These are phyloP conservation scores for Acer negundo DNA, from an alignment of 345 rosid genomes.

Conservation along the genomic window DNA sequence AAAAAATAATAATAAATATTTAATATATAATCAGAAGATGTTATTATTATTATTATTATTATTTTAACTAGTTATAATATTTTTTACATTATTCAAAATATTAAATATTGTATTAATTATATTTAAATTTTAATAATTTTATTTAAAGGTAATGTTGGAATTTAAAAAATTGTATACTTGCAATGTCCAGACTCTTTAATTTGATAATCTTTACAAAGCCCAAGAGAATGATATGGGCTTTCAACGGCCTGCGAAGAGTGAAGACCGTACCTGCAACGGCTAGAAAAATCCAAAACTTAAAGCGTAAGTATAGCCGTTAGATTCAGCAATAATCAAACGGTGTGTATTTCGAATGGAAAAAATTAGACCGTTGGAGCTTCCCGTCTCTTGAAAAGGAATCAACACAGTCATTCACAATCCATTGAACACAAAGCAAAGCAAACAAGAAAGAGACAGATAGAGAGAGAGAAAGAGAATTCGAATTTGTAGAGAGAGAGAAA, in stretches of 20 bases:
- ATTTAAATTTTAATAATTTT: too few species aligned
- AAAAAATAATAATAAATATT: too few species aligned
- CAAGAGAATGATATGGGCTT: not conserved
- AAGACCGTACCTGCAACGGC: conserved; percentile 38
- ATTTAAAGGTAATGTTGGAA: too few species aligned
- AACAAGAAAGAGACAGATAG: conserved; percentile 3
- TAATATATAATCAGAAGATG: too few species aligned
- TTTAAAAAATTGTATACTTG: too few species aligned
- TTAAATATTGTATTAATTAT: too few species aligned
- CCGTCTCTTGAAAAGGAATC: conserved; percentile 18
- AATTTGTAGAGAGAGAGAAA: not conserved
- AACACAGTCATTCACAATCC: not conserved
- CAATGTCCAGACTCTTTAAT: too few species aligned
- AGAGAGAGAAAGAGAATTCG: not conserved
- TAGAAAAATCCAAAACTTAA: conserved; percentile 42
- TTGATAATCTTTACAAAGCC: not conserved
- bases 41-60: too few species aligned
- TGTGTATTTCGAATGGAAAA: conserved; percentile 15
- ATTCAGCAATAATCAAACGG: conserved; percentile 30
- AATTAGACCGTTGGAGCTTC: conserved; percentile 45
- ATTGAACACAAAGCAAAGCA: not conserved
- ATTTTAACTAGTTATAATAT: too few species aligned
- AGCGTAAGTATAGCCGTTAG: conserved; percentile 28
- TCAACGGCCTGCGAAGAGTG: not conserved
- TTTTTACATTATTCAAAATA: too few species aligned